Evolutionary conservation across 148 eudicot species (phyloP).

Genomic region (Diospyros kaki): DNA sequence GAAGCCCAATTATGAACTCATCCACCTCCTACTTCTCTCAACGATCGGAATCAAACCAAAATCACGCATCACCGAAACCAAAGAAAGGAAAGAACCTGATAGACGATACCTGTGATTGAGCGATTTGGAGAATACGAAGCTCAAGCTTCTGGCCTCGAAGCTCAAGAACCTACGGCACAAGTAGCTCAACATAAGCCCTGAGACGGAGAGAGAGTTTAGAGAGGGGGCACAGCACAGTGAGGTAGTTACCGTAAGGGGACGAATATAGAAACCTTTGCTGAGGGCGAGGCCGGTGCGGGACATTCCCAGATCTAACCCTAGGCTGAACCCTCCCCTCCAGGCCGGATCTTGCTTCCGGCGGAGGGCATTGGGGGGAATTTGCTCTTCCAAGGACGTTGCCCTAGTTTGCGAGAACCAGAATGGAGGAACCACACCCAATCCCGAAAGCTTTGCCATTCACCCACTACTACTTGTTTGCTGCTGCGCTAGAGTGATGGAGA

Average conservation of each 20-base stretch:
- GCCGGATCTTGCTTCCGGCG: neutral
- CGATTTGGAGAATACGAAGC: conserved; percentile 41
- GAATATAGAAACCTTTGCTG: conserved; percentile 13
- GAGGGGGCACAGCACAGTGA: neutral
- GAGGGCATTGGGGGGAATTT: conserved; percentile 13
- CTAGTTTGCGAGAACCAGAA: neutral
- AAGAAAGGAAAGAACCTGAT: neutral
- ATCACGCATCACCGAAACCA: neutral
- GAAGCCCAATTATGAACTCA: conserved; percentile 18
- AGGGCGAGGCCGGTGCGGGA: conserved; percentile 15
- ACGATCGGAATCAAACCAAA: neutral
- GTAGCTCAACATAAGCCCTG: conserved; percentile 5
- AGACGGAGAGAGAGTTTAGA: conserved; percentile 4
- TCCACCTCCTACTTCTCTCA: conserved; percentile 12
- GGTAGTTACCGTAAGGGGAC: conserved; percentile 13
- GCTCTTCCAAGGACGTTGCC: neutral
- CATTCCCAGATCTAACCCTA: conserved; percentile 10
- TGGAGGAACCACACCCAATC: no score
- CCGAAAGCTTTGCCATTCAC: no score
- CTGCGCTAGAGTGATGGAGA: no score
- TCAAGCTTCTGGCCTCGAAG: conserved; percentile 38
- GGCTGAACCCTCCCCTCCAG: conserved; percentile 12
- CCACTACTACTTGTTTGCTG: no score
- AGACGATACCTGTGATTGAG: conserved; percentile 29
- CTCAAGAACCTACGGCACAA: conserved; percentile 31